Base-by-base conservation (phyloP, 352 stramenopile genomes). In the Aphanomyces stellatus region DNA sequence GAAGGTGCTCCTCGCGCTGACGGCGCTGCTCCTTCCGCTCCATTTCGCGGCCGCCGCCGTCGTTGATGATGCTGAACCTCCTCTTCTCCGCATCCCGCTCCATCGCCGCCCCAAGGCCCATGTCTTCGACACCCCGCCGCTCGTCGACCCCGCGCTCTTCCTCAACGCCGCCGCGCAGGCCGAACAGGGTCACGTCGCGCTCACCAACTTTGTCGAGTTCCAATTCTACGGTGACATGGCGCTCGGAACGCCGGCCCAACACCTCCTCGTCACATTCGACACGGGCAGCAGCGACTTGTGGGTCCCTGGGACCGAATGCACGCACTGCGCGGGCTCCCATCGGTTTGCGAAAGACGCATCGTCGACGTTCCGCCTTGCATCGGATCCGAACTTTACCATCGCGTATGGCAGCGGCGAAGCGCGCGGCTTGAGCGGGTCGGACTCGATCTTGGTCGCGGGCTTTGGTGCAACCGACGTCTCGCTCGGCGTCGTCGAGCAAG, bases 131-230 rank as follows among this genome's bases (percentile, higher is more conserved):
- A 35, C 25, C 5, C 25, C 10, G 6, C 41, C 46, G 42, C 19
- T 40, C n/a, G 28, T 42, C 19, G 35, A 53, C 17, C 37, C 37
- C 11, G 27, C 41, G 17, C 17, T 34, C 35, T 17, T 84, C n/a
- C 69, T 79, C 22, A 56, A 68, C 42, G 65, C 61, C 31, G 69
- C 74, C 55, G 62, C 74, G 30, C 71, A 83, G 1, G 43, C 65
- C n/a, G 67, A 72, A 0, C 40, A 65, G 34, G 80, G 79, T 6
- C 73, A 76, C 62, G 74, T 93, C 13, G 69, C 82, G 25, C 74
- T 93, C 2, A 79, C 80, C 49, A 93, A 93, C 67, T 91, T 87
- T 42, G 88, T 88, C 79, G 83, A 91, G 62, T 90, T 91, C 66
- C 85, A 93, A 73, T 93, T 91, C 64, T 91, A 76, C 53, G 85